Conservation (phyloP, 2,329 filamentous ascomycete genomes). For the Phialemoniopsis sp. region DNA sequence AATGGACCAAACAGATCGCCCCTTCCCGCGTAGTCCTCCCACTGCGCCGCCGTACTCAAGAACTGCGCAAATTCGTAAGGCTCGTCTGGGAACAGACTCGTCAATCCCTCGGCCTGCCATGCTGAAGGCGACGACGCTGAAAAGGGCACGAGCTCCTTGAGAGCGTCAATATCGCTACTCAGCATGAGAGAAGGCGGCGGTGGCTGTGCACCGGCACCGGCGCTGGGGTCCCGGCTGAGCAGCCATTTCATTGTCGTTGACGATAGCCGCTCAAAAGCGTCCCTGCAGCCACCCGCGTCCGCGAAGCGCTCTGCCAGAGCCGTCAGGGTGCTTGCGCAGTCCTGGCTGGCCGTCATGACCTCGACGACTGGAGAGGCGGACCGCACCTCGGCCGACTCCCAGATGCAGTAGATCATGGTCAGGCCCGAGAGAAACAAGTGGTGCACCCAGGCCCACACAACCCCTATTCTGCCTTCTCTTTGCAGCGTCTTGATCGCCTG, state of each 20-base stretch:
- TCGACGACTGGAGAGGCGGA: constrained; percentile 11
- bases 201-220: constrained; percentile 1
- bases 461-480: constrained; percentile 20
- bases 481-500: constrained; percentile 21
- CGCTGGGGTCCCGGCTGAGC: constrained; percentile 7
- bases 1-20: neutral
- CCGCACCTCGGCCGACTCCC: constrained; percentile 24
- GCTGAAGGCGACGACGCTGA: constrained; percentile 6
- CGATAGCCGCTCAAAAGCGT: constrained; percentile 21
- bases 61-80: constrained; percentile 12
- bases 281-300: constrained; percentile 22
- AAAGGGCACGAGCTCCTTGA: constrained; percentile 10
- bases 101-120: constrained; percentile 9
- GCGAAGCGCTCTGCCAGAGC: constrained; percentile 23
- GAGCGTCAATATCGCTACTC: constrained; percentile 9
- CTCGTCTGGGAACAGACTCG: constrained; percentile 10
- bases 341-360: constrained; percentile 19
- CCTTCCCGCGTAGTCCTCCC: constrained; percentile 2
- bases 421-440: constrained; percentile 26
- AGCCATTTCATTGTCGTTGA: constrained; percentile 19
- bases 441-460: constrained; percentile 24
- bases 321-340: constrained; percentile 22
- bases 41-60: constrained; percentile 10
- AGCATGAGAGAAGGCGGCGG: constrained; percentile 3
- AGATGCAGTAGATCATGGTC: constrained; percentile 21